phyloP scores from a whole-genome alignment of 345 rosid genomes.

The Gossypium sturtianum region DNA sequence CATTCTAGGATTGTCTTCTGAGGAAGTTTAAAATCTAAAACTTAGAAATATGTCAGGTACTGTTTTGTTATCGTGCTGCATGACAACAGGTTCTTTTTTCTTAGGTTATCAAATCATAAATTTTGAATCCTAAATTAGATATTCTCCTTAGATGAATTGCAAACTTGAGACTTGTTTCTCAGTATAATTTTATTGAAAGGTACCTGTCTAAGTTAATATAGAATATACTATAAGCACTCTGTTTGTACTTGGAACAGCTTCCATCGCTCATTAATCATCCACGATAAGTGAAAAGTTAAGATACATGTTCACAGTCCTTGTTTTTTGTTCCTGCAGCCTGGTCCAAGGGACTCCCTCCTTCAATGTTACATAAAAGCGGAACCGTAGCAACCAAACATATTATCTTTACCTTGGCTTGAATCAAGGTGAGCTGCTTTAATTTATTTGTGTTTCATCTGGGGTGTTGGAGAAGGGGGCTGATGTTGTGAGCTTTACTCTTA shows the following conservation, averaged over 20 bases:
- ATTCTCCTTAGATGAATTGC: background rate
- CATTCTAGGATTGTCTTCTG: background rate
- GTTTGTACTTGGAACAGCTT: background rate
- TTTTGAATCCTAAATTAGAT: background rate
- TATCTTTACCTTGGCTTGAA: slow-evolving; percentile 71
- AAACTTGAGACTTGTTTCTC: background rate
- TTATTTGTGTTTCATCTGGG: background rate
- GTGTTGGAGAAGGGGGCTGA: background rate
- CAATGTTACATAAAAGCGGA: slow-evolving; percentile 83
- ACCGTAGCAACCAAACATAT: slow-evolving; percentile 69
- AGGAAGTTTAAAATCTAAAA: background rate
- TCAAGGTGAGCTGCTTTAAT: slow-evolving; percentile 43
- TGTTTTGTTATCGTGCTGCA: background rate
- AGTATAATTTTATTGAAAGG: background rate
- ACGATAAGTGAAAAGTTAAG: background rate
- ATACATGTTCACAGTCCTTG: background rate
- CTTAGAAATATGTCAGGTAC: background rate
- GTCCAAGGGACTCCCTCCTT: slow-evolving; percentile 74
- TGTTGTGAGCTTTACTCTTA: background rate
- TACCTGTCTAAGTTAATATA: background rate
- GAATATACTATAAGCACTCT: background rate
- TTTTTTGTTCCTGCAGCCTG: slow-evolving; percentile 57
- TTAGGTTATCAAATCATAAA: background rate
- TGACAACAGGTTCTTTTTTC: background rate
- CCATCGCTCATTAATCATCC: background rate